phyloP scores from a whole-genome alignment of 805 yeast species.

The Yamadazyma nakazawae region DNA sequence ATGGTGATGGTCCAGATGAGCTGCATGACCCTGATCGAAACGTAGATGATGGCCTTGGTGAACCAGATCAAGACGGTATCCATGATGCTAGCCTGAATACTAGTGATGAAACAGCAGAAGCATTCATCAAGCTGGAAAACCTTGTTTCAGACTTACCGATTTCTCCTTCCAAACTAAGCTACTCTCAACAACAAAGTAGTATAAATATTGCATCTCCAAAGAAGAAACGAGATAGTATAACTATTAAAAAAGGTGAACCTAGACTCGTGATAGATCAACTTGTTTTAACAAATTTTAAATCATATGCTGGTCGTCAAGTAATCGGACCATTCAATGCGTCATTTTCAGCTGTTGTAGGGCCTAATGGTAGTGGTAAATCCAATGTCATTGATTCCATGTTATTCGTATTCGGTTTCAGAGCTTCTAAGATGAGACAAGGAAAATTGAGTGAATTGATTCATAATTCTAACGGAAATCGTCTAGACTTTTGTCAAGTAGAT shows the following conservation, averaged over 20 bases:
- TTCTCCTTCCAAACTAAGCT: slow-evolving; percentile 5
- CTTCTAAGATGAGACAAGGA: slow-evolving; percentile 94
- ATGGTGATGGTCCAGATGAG: background rate
- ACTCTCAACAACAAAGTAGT: slow-evolving; percentile 9
- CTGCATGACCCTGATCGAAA: background rate
- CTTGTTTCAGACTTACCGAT: slow-evolving; percentile 1
- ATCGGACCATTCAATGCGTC: slow-evolving; percentile 94
- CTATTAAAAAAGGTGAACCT: slow-evolving; percentile 26
- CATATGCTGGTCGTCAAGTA: slow-evolving; percentile 89
- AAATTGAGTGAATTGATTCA: slow-evolving; percentile 91
- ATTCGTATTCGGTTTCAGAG: slow-evolving; percentile 96
- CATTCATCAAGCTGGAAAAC: background rate
- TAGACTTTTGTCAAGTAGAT: slow-evolving; percentile 83
- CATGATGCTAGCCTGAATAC: slow-evolving; percentile 12
- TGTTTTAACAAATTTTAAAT: slow-evolving; percentile 82
- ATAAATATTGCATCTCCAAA: slow-evolving; percentile 9
- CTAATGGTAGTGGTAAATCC: slow-evolving; percentile 97
- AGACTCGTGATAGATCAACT: slow-evolving; percentile 75
- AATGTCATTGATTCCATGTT: slow-evolving; percentile 95
- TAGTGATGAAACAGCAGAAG: slow-evolving; percentile 11
- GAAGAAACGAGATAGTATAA: slow-evolving; percentile 8
- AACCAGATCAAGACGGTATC: background rate
- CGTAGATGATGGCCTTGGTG: background rate
- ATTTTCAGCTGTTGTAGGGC: slow-evolving; percentile 97
- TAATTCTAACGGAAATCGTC: slow-evolving; percentile 65